phyloP scores from a whole-genome alignment of 768 basidiomycete genomes.

The Psilocybe subaeruginosa region DNA sequence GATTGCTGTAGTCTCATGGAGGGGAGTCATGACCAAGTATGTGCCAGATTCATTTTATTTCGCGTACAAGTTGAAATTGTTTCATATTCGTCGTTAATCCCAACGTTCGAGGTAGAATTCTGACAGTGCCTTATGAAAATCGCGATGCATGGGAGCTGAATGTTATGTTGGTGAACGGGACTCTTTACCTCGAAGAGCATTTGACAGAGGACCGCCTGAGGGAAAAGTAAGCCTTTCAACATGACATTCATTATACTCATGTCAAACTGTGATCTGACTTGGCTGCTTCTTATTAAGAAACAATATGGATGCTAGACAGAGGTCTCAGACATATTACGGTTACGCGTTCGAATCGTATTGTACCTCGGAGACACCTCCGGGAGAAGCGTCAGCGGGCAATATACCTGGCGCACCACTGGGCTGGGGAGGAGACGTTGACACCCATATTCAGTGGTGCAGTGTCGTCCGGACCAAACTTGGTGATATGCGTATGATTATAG shows the following conservation, averaged over 20 bases:
- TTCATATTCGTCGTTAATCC: constrained; percentile 2
- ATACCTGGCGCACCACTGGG: constrained; percentile 42
- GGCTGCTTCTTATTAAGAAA: constrained; percentile 45
- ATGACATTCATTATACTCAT: too few species aligned
- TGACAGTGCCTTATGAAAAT: constrained; percentile 83
- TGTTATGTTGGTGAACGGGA: constrained; percentile 74
- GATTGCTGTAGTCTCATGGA: constrained; percentile 70
- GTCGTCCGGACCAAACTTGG: constrained; percentile 88
- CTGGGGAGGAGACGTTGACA: constrained; percentile 85
- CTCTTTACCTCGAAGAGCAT: constrained; percentile 79
- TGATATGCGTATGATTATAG: constrained; percentile 70
- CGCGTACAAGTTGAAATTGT: too few species aligned
- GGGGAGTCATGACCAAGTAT: constrained; percentile 85
- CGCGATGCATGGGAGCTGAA: constrained; percentile 82
- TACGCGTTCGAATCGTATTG: constrained; percentile 92
- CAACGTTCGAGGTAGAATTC: constrained; percentile 59
- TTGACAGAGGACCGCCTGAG: constrained; percentile 55
- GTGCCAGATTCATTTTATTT: constrained; percentile 13
- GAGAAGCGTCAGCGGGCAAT: constrained; percentile 20
- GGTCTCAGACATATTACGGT: constrained; percentile 75
- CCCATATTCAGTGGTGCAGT: constrained; percentile 89
- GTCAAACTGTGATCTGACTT: too few species aligned
- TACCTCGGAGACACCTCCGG: constrained; percentile 51
- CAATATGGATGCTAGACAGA: constrained; percentile 64
- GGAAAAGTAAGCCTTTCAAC: constrained; percentile 57